Evolutionary conservation across 2,329 filamentous ascomycete genomes (phyloP).

Genomic region (Colletotrichum tropicicola): DNA sequence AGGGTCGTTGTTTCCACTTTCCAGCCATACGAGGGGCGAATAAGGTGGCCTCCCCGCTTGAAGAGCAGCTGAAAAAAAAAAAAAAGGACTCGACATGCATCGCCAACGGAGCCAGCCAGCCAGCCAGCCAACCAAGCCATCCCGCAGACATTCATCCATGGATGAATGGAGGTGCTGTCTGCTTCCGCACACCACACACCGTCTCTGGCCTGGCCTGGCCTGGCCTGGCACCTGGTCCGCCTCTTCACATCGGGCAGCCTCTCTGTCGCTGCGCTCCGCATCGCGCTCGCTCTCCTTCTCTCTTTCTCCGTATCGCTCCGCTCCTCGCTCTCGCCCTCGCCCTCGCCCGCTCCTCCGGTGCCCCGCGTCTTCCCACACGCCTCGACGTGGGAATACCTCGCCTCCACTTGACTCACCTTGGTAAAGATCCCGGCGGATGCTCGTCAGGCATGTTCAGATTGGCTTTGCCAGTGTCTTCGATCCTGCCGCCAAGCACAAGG

Average conservation of each 20-base stretch:
- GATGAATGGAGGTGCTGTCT: not conserved
- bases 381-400: not conserved
- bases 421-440: not conserved
- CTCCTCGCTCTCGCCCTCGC: not conserved
- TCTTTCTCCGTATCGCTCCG: not conserved
- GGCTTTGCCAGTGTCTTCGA: not conserved
- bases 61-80: constrained; percentile 15
- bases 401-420: not conserved
- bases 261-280: not conserved
- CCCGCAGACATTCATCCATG: not conserved
- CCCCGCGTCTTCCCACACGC: too few relatives aligned
- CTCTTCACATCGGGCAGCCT: not conserved
- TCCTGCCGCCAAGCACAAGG: not conserved
- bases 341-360: not conserved
- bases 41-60: not conserved
- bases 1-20: not conserved
- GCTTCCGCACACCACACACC: not conserved
- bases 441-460: not conserved
- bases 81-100: too few relatives aligned
- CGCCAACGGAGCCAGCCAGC: too few relatives aligned
- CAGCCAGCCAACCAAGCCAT: too few relatives aligned
- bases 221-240: not conserved
- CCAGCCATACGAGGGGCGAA: not conserved
- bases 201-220: not conserved
- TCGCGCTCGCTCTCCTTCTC: not conserved